Evolutionary conservation across 768 basidiomycete species (phyloP), one percentile per base, ranked within the genome.

Genomic region (Cystobasidiopsis lactophilus): DNA sequence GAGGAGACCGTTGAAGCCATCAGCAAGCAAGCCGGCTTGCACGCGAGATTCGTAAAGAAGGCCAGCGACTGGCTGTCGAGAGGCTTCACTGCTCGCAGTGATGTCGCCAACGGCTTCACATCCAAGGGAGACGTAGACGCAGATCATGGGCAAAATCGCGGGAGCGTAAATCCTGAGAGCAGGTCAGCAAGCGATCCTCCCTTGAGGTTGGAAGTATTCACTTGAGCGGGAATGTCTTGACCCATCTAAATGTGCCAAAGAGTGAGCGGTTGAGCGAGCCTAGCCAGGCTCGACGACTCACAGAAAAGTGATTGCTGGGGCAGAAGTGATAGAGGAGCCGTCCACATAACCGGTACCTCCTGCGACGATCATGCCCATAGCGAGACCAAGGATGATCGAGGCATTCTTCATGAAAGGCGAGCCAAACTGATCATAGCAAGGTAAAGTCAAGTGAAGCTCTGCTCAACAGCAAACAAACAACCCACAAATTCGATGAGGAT

Each of bases 401-500:
- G 62, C 62, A 59, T 84, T 85, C 67, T 80, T 80, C 62, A 88
- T 66, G 70, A 88, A 86, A 0, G 83, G 85, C 3, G 77, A 43
- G 7, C 24, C n/a, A 19, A 43, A 35, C n/a, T n/a, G n/a, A n/a
- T n/a, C n/a, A n/a, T 38, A 38, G 37, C 11, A 11, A 38, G 37
- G 79, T n/a, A n/a, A n/a, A n/a, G n/a, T n/a, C n/a, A n/a, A n/a
- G n/a, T n/a, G n/a, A n/a, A n/a, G n/a, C n/a, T n/a, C n/a, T n/a
- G n/a, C n/a, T n/a, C n/a, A n/a, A n/a, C n/a, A n/a, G n/a, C n/a
- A n/a, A n/a, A n/a, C n/a, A n/a, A n/a, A n/a, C n/a, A n/a, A 5
- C 84, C 85, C 57, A 85, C 82, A 19, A 85, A 66, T 63, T 88
- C 83, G 0, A 79, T 79, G 26, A 85, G 63, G 59, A 85, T 73